Percentiles rank a stretch among this genome's conserved stretches.
Evolutionary conservation across 129 eudicot genomes (phyloP).

Genomic region (Dittrichia graveolens): DNA sequence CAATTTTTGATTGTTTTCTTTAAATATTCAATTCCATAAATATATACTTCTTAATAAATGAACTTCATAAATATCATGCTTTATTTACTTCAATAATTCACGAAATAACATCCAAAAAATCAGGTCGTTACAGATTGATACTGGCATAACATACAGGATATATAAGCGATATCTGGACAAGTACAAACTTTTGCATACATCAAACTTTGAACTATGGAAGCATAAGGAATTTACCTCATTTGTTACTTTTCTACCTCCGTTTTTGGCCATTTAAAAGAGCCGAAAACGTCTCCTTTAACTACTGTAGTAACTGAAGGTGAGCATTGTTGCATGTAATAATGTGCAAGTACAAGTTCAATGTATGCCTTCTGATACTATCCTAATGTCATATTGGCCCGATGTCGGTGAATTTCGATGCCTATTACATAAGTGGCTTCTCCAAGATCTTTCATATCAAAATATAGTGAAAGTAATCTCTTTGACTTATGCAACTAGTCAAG

Average conservation of each 20-base stretch:
- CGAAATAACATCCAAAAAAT: no score
- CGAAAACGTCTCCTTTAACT: not conserved
- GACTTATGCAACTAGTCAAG: not conserved
- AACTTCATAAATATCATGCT: no score
- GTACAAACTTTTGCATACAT: not conserved
- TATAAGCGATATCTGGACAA: no score
- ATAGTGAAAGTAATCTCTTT: not conserved
- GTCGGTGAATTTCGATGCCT: not conserved
- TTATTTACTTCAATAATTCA: no score
- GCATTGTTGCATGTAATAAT: not conserved
- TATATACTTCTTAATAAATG: no score
- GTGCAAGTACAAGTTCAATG: not conserved
- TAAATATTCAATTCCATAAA: no score
- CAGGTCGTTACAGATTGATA: not conserved
- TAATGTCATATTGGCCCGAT: not conserved
- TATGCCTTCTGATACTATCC: not conserved
- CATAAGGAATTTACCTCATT: not conserved
- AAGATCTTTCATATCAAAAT: conserved; percentile 1
- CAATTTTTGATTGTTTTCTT: no score
- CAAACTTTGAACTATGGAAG: not conserved
- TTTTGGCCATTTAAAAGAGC: not conserved
- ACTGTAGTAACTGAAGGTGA: not conserved
- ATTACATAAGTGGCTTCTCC: not conserved
- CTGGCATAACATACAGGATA: not conserved
- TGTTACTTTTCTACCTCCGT: not conserved